phyloP scores from a whole-genome alignment of 2,329 filamentous ascomycete genomes.

The Coniella lustricola region DNA sequence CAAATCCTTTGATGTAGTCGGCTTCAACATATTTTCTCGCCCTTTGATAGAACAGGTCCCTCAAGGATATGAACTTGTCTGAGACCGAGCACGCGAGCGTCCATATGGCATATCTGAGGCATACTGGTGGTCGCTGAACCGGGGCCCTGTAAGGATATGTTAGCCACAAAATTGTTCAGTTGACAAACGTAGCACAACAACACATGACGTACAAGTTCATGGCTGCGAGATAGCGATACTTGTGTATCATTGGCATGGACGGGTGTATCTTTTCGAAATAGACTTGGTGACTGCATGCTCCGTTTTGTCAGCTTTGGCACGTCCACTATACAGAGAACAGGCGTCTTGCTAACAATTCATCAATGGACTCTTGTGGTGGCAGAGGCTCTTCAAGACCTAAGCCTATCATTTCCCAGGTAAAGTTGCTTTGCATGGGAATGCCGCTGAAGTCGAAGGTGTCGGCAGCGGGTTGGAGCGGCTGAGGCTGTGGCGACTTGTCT shows the following conservation, averaged over 20 bases:
- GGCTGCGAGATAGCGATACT: conserved; percentile 75
- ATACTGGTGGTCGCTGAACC: conserved; percentile 76
- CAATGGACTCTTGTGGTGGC: conserved; percentile 57
- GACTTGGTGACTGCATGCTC: conserved; percentile 56
- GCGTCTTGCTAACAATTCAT: conserved; percentile 59
- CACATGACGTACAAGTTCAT: conserved; percentile 64
- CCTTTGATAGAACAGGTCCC: conserved; percentile 83
- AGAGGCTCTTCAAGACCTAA: conserved; percentile 53
- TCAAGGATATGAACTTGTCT: conserved; percentile 72
- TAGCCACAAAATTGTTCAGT: not conserved
- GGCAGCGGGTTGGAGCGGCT: conserved; percentile 33
- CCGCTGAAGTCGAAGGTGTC: conserved; percentile 55
- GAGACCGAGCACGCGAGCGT: conserved; percentile 79
- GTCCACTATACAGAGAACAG: not conserved
- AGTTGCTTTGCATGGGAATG: conserved; percentile 48
- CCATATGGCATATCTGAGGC: conserved; percentile 92
- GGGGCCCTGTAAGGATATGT: conserved; percentile 51
- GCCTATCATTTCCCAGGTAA: conserved; percentile 73
- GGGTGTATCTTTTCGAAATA: conserved; percentile 90
- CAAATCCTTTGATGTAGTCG: conserved; percentile 88
- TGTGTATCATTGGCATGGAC: conserved; percentile 82
- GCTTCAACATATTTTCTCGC: conserved; percentile 84
- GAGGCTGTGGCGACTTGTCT: conserved; percentile 38
- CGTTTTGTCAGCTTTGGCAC: not conserved
- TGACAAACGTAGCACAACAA: not conserved